phyloP scores from a whole-genome alignment of 208 protist genomes.

The Trichomonas gallinae region DNA sequence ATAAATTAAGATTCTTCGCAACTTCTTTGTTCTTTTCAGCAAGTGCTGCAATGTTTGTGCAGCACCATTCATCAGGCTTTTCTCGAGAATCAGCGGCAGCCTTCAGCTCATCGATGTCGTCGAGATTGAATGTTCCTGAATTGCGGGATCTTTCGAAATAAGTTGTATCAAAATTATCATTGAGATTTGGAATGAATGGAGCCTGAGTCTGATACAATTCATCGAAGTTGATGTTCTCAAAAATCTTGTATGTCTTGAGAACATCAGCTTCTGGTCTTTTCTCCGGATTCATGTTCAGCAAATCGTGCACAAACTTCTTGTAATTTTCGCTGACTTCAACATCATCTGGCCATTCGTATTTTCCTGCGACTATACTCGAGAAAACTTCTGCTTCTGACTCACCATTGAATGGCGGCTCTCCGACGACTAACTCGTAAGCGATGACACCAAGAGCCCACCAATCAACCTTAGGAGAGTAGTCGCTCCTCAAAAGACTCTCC shows the following conservation, averaged over 20 bases:
- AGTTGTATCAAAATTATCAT: background rate
- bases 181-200: background rate
- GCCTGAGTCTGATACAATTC: background rate
- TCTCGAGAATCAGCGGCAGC: background rate
- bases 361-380: background rate
- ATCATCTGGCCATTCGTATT: constrained; percentile 3
- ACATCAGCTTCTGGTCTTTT: background rate
- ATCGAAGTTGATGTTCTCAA: background rate
- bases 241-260: background rate
- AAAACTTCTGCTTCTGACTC: background rate
- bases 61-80: constrained; percentile 9
- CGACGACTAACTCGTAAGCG: constrained; percentile 38
- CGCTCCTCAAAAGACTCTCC: constrained; percentile 43
- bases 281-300: background rate
- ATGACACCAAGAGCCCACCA: constrained; percentile 47
- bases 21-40: background rate
- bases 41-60: background rate
- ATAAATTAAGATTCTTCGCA: background rate
- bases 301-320: background rate
- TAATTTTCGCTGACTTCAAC: constrained; percentile 5
- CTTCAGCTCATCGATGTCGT: background rate
- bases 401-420: background rate
- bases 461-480: constrained; percentile 47
- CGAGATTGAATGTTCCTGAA: background rate
- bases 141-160: background rate